phyloP scores from a whole-genome alignment of 2,329 filamentous ascomycete genomes.

The Canariomyces notabilis region DNA sequence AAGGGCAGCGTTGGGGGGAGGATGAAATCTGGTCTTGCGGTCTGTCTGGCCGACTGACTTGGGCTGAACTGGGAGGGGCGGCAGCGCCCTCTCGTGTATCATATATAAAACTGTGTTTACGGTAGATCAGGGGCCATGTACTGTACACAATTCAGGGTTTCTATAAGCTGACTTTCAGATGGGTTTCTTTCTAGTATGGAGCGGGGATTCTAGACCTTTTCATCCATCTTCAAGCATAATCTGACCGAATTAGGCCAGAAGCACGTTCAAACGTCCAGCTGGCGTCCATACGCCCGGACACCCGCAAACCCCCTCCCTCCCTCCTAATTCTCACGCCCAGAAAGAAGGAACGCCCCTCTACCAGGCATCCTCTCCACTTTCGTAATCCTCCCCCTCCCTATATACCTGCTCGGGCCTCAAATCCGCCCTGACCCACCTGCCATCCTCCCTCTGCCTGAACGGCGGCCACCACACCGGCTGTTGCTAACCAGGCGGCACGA shows the following conservation, averaged over 20 bases:
- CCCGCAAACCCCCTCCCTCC: too few species aligned
- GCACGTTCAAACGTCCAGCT: too few species aligned
- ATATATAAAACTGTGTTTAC: constrained; percentile 9
- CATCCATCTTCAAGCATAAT: too few species aligned
- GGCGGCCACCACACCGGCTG: background rate
- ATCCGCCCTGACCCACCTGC: background rate
- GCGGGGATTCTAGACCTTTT: too few species aligned
- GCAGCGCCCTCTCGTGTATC: constrained; percentile 7
- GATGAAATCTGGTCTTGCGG: too few species aligned
- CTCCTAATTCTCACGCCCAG: too few species aligned
- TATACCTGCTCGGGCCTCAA: background rate
- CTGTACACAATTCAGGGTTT: background rate
- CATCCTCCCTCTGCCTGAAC: background rate
- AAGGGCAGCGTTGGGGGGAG: background rate
- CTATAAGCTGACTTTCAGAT: background rate
- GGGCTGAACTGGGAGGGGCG: background rate
- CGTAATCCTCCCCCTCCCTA: background rate
- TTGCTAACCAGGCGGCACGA: constrained; percentile 26
- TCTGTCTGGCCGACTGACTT: background rate
- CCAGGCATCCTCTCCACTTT: background rate
- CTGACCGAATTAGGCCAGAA: too few species aligned
- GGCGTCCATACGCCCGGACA: too few species aligned
- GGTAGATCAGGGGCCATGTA: constrained; percentile 4
- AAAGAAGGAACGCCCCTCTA: background rate
- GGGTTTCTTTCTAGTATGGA: background rate